Evolutionary conservation across 805 yeast genomes (phyloP), one percentile per base, ranked within the genome.

Genomic region (Metschnikowia cubensis): DNA sequence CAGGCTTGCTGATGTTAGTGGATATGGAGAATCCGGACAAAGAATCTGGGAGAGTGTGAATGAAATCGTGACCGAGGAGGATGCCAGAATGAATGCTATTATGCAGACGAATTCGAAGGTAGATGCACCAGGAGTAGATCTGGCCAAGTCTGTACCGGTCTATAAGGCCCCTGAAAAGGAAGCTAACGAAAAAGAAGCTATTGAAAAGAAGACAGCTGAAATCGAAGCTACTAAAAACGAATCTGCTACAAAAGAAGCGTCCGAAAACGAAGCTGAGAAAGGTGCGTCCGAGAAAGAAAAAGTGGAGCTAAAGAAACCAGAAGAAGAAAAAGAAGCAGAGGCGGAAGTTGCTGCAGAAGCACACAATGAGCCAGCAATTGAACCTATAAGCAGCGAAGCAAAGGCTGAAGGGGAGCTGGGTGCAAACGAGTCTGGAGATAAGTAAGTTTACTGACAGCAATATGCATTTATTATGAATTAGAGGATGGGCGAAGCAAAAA

Each of bases 21-120:
- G 87, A 0, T 80, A 81, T 52, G 83, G 83, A 0, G 79, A 80
- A 51, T 75, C 83, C 1, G 87, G 85, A 0, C 84, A 80, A 48
- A 79, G 79, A 1, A 71, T 83, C 29, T 81, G 84, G 83, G 85
- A 81, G 54, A 75, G 76, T 49, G 81, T 82, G 7, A 80, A 81
- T 58, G 66, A 77, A 2, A 63, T 81, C 37, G 70, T 77, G 1
- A 78, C 82, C 0, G 71, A 72, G 6, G 83, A 79, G 51, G 83
- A 79, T 50, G 55, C 66, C 1, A 63, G 63, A 48, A 77, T 78
- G 82, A 80, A 74, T 45, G 67, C 67, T 42, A 59, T 67, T 1
- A 77, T 77, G 81, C 36, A 20, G 21, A 33, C 45, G 18, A 20
- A 36, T 40, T 15, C n/a, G 49, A 54, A 43, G 50, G 36, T 13